These are phyloP conservation scores for Moricandia arvensis DNA, from an alignment of 345 rosid species.

Conservation along the genomic window DNA sequence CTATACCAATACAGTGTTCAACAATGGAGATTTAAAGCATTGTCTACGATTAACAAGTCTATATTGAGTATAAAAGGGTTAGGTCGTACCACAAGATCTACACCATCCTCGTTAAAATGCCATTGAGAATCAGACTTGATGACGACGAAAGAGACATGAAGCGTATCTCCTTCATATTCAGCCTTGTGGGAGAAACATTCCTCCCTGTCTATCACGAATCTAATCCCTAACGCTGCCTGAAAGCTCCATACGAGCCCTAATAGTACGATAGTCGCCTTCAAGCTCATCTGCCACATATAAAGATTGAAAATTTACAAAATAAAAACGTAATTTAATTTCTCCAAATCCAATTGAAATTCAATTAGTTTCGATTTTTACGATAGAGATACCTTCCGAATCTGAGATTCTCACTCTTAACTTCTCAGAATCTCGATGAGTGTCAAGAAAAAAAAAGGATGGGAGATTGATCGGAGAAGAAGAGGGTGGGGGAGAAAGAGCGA, in stretches of 20 bases:
- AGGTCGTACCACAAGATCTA: conserved; percentile 57
- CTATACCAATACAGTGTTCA: neutral
- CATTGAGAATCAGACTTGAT: conserved; percentile 58
- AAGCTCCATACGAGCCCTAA: conserved; percentile 39
- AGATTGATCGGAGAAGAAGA: conserved; percentile 32
- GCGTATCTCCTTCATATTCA: conserved; percentile 62
- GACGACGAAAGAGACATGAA: conserved; percentile 68
- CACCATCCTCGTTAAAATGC: conserved; percentile 53
- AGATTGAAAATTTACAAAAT: neutral
- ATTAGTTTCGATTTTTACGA: conserved; percentile 1
- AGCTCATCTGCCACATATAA: conserved; percentile 24
- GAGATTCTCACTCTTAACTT: neutral
- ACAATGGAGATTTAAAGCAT: neutral
- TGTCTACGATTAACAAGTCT: neutral
- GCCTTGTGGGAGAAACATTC: conserved; percentile 66
- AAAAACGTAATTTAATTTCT: neutral
- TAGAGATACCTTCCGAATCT: conserved; percentile 26
- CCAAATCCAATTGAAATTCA: neutral
- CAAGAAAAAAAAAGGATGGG: neutral
- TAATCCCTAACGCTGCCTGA: conserved; percentile 40
- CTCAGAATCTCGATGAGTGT: neutral
- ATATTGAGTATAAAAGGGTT: neutral
- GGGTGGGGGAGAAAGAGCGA: conserved; percentile 13
- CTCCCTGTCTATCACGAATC: conserved; percentile 63
- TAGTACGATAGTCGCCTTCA: conserved; percentile 30